Evolutionary conservation across 73 alveolate species (phyloP).

Genomic region (Paramecium sexaurelia): DNA sequence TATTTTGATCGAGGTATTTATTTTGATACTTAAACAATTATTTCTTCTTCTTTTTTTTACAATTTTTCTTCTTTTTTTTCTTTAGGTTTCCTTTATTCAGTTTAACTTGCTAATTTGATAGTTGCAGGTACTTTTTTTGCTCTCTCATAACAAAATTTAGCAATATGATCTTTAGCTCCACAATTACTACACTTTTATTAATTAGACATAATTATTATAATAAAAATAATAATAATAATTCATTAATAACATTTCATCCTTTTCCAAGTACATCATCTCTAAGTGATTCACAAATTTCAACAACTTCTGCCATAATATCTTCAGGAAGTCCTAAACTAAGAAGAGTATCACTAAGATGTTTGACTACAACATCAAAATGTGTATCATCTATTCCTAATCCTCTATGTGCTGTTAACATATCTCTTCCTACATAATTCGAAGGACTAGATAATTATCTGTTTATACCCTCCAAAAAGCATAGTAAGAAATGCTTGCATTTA

Average conservation of each 20-base stretch:
- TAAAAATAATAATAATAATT: background rate
- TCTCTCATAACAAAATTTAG: slow-evolving; percentile 43
- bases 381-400: slow-evolving; percentile 70
- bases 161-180: slow-evolving; percentile 26
- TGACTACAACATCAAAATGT: slow-evolving; percentile 66
- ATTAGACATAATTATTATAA: background rate
- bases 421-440: slow-evolving; percentile 28
- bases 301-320: slow-evolving; percentile 67
- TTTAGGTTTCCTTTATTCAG: background rate
- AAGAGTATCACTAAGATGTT: slow-evolving; percentile 68
- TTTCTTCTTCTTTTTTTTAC: background rate
- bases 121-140: background rate
- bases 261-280: slow-evolving; percentile 64
- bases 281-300: slow-evolving; percentile 49
- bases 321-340: slow-evolving; percentile 69
- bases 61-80: background rate
- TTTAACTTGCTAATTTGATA: background rate
- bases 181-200: slow-evolving; percentile 1
- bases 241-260: background rate
- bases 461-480: slow-evolving; percentile 73
- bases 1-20: slow-evolving; percentile 52
- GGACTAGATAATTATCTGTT: background rate
- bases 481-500: slow-evolving; percentile 60
- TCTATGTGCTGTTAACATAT: slow-evolving; percentile 71
- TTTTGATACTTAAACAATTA: background rate